Conservation (phyloP, 345 rosid species). For the Gossypioides kirkii region DNA sequence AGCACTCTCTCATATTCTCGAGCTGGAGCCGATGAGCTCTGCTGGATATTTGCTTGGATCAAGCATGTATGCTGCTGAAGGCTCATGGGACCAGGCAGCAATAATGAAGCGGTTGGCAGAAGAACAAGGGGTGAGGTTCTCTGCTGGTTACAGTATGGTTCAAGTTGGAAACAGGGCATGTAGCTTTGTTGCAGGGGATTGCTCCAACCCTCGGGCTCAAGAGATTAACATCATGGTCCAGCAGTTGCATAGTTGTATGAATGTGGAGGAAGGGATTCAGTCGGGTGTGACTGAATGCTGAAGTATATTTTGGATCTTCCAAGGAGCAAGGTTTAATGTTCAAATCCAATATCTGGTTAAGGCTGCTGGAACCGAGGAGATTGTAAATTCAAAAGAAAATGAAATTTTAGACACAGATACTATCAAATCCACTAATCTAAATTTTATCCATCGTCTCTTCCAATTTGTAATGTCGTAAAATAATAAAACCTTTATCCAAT, state of each 20-base stretch:
- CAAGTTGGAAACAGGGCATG: slow-evolving; percentile 26
- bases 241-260: slow-evolving; percentile 36
- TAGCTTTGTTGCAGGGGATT: slow-evolving; percentile 54
- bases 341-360: too few species aligned
- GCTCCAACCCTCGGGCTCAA: slow-evolving; percentile 21
- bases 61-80: slow-evolving; percentile 43
- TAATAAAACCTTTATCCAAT: too few species aligned
- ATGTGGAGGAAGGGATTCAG: slow-evolving; percentile 9
- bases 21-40: slow-evolving; percentile 49
- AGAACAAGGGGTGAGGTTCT: slow-evolving; percentile 39
- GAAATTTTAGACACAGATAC: too few species aligned
- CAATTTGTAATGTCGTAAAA: too few species aligned
- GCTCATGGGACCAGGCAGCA: slow-evolving; percentile 46
- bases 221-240: slow-evolving; percentile 23
- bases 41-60: slow-evolving; percentile 60
- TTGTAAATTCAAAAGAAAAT: too few species aligned
- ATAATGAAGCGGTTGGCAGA: slow-evolving; percentile 50
- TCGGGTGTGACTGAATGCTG: background rate
- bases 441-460: too few species aligned
- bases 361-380: too few species aligned
- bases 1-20: slow-evolving; percentile 41
- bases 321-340: too few species aligned
- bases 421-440: too few species aligned
- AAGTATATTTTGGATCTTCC: background rate
- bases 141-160: slow-evolving; percentile 58